These are phyloP conservation scores for Trametes maxima DNA, from an alignment of 768 basidiomycete species.

Conservation along the genomic window DNA sequence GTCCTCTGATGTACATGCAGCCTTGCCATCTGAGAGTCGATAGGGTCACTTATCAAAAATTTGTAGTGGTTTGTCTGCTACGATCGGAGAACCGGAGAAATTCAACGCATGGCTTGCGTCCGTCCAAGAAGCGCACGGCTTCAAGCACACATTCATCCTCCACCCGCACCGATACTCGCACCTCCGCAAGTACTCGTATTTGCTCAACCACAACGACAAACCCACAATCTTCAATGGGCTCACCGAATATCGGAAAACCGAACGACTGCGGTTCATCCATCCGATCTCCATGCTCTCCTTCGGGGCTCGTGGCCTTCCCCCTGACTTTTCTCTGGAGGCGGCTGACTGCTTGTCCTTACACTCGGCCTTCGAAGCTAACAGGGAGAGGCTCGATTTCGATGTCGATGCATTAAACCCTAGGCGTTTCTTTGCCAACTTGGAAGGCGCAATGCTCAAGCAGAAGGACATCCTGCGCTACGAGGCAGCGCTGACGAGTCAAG, in stretches of 20 bases:
- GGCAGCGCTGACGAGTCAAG: slow-evolving; percentile 46
- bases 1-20: slow-evolving; percentile 64
- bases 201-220: slow-evolving; percentile 34
- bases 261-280: slow-evolving; percentile 57
- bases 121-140: slow-evolving; percentile 61
- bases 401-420: slow-evolving; percentile 43
- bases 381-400: slow-evolving; percentile 24
- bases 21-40: not conserved
- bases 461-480: slow-evolving; percentile 66
- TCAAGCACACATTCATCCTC: slow-evolving; percentile 59
- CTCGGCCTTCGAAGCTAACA: slow-evolving; percentile 39
- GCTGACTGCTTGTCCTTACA: slow-evolving; percentile 57
- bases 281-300: slow-evolving; percentile 63
- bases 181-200: slow-evolving; percentile 67
- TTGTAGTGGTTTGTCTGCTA: slow-evolving; percentile 68
- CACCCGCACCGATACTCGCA: slow-evolving; percentile 75
- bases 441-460: slow-evolving; percentile 49
- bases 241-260: slow-evolving; percentile 38
- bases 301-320: slow-evolving; percentile 51
- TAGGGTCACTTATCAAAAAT: not conserved
- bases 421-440: slow-evolving; percentile 43
- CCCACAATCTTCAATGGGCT: slow-evolving; percentile 41
- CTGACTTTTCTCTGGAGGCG: slow-evolving; percentile 66
- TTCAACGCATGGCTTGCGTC: slow-evolving; percentile 69
- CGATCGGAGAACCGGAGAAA: slow-evolving; percentile 62